Base-by-base conservation (phyloP, 495 filamentous ascomycete genomes). In the Corynascus novoguineensis region DNA sequence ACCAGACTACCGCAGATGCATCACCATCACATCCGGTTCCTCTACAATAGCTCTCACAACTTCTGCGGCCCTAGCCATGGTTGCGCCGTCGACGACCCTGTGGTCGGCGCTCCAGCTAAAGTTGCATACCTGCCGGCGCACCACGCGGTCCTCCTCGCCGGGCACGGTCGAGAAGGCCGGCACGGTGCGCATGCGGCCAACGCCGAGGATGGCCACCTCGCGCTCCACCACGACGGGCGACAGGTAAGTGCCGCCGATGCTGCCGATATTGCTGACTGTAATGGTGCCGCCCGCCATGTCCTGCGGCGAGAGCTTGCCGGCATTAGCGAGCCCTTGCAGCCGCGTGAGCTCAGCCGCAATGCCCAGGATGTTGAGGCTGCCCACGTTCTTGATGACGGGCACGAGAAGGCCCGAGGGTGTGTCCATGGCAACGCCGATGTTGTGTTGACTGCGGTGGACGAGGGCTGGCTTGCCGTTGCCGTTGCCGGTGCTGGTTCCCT, bases 81-180 rank as follows among this genome's bases (percentile, higher is more conserved):
- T 95, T 29, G 91, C 93, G 5, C 95, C 95, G 73, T 99, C 95
- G 44, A 97, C 83, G 49, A 97, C 85, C 5, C 95, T 77, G 73
- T 99, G 95, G 71, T 99, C 95, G 19, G 92, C 95, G 66, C 90
- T 92, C 92, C 92, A 99, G 66, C 90, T 96, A 62, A 97, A 92
- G 67, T 93, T 88, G 62, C 84, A 83, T 29, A 89, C 75, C 56
- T 87, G 80, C 68, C 80, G 83, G 64, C 72, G 77, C 22, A 89
- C 74, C 19, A 91, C 67, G 41, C 66, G 64, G 42, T 78, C 80
- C 58, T 79, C 72, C 44, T 71, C 72, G n/a, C 72, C 75, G 7
- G 73, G 62, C 28, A 58, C 56, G 24, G 59, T 56, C 29, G 65
- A 80, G 69, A 92, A 92, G n/a, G 83, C 83, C 12, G 88, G 89